phyloP scores from a whole-genome alignment of 2,329 filamentous ascomycete genomes.

The Fusarium sp. region DNA sequence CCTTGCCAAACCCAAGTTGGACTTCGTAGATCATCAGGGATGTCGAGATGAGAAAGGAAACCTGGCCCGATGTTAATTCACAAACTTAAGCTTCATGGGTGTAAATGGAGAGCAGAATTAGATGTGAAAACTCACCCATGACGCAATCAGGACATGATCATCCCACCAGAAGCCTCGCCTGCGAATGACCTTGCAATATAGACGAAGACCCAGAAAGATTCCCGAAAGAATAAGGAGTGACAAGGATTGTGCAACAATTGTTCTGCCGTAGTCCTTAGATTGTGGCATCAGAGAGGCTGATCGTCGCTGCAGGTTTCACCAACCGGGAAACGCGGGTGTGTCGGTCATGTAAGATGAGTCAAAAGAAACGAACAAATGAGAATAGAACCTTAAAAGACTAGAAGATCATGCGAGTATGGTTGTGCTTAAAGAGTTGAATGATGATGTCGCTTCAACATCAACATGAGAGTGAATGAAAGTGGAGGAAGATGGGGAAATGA shows the following conservation, averaged over 20 bases:
- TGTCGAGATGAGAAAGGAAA: too few relatives aligned
- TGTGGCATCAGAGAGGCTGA: background rate
- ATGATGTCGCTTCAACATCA: background rate
- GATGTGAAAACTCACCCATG: slow-evolving; percentile 1
- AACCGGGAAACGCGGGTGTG: background rate
- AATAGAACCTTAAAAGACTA: too few relatives aligned
- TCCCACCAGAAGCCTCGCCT: slow-evolving; percentile 7
- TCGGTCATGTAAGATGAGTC: background rate
- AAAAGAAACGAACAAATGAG: background rate
- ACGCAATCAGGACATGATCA: background rate
- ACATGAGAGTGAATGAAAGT: background rate
- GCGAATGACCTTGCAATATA: slow-evolving; percentile 3
- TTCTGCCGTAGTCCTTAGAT: background rate
- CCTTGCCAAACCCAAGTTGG: background rate
- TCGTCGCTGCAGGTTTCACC: background rate
- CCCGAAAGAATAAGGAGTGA: background rate
- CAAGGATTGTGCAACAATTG: background rate
- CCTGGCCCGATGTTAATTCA: too few relatives aligned
- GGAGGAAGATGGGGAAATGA: background rate
- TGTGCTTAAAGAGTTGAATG: background rate
- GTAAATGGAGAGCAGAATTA: background rate
- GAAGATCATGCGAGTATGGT: background rate
- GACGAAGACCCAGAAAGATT: background rate
- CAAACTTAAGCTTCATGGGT: rapidly evolving
- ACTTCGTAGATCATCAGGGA: background rate